These are phyloP conservation scores for Boletus fagicola DNA, from an alignment of 768 basidiomycete species.

Conservation along the genomic window DNA sequence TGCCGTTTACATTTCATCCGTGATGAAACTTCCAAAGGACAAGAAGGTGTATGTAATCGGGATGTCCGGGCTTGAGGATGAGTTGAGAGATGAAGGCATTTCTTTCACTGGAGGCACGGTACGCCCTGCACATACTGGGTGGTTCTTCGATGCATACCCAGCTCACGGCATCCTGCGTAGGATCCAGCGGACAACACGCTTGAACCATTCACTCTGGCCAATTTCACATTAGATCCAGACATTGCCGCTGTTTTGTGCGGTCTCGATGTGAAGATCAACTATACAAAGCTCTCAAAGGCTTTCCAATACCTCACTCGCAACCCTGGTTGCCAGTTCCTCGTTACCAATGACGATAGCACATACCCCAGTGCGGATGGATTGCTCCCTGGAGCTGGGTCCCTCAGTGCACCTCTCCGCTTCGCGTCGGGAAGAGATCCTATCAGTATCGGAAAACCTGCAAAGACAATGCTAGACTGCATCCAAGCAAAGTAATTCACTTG, in stretches of 20 bases:
- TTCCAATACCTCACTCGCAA: constrained; percentile 86
- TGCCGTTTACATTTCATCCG: constrained; percentile 82
- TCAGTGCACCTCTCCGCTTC: constrained; percentile 79
- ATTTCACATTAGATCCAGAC: constrained; percentile 71
- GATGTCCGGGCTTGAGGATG: constrained; percentile 88
- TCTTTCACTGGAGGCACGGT: constrained; percentile 82
- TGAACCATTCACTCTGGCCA: constrained; percentile 59
- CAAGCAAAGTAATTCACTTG: constrained; percentile 55
- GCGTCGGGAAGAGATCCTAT: constrained; percentile 70
- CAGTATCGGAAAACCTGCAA: constrained; percentile 87
- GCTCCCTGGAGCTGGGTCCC: constrained; percentile 82
- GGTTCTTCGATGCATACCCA: background rate
- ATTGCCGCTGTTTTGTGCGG: constrained; percentile 96
- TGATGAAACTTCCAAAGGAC: constrained; percentile 83
- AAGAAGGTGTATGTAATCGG: constrained; percentile 97
- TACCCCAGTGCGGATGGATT: constrained; percentile 73
- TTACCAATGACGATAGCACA: constrained; percentile 91
- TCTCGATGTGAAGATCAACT: constrained; percentile 82
- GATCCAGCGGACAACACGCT: constrained; percentile 83
- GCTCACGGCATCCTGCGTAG: constrained; percentile 39
- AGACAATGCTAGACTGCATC: constrained; percentile 92
- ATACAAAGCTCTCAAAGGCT: constrained; percentile 92
- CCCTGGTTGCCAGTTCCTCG: constrained; percentile 78
- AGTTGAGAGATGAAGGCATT: constrained; percentile 86
- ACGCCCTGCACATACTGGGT: constrained; percentile 26